These are phyloP conservation scores for Cryptosporidium parvum DNA, from an alignment of 169 alveolate genomes.

Conservation along the genomic window DNA sequence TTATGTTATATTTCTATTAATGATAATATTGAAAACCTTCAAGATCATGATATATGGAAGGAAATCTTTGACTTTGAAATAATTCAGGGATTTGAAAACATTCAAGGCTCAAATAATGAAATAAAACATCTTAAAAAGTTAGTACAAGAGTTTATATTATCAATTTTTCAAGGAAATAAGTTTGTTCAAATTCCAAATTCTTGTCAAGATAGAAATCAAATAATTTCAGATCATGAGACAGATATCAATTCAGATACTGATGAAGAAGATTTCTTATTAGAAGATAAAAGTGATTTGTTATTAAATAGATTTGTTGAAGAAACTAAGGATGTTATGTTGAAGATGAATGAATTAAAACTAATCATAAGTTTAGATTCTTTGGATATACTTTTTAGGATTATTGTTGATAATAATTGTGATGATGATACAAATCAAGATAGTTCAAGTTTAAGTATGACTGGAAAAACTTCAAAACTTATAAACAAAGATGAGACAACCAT, in stretches of 20 bases:
- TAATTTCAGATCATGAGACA: background rate
- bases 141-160: background rate
- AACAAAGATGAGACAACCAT: conserved; percentile 41
- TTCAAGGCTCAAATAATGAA: background rate
- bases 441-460: background rate
- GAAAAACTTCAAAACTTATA: background rate
- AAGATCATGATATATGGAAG: background rate
- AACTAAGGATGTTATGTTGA: background rate
- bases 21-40: background rate
- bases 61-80: background rate
- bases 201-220: background rate
- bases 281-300: background rate
- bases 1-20: background rate
- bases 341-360: background rate
- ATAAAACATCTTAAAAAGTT: background rate
- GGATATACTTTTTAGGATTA: background rate
- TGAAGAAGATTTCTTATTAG: background rate
- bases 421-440: too few relatives aligned
- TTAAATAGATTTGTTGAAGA: background rate
- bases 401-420: background rate
- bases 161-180: background rate
- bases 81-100: background rate
- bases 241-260: background rate
- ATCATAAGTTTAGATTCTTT: background rate
- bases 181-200: background rate